phyloP scores from a whole-genome alignment of 257 asterid genomes.

The Plantago ovata region DNA sequence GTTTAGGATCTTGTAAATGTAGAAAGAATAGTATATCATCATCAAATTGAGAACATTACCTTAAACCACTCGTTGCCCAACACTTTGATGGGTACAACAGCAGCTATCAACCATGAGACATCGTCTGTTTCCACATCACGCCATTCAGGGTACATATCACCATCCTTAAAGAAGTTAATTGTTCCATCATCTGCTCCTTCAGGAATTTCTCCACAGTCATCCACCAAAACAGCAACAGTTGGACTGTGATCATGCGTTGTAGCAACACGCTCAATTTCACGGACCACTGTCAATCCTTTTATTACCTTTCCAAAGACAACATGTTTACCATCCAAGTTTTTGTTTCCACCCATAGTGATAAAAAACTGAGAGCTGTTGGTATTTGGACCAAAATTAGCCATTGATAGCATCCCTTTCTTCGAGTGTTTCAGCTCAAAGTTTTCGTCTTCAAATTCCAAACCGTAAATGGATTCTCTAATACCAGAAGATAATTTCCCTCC shows the following conservation, averaged over 20 bases:
- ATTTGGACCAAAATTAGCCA: conserved; percentile 83
- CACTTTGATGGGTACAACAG: conserved; percentile 58
- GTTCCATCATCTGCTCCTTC: conserved; percentile 84
- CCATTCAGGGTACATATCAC: conserved; percentile 86
- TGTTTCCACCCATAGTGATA: conserved; percentile 56
- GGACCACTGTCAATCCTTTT: conserved; percentile 67
- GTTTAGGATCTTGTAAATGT: background rate
- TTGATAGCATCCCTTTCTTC: conserved; percentile 76
- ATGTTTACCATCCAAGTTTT: conserved; percentile 68
- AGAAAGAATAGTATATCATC: no score
- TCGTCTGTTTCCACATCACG: conserved; percentile 47
- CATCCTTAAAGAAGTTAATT: conserved; percentile 64
- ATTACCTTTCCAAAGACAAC: conserved; percentile 76
- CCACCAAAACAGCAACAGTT: conserved; percentile 38
- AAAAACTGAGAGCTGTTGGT: conserved; percentile 76
- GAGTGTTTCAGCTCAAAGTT: conserved; percentile 73
- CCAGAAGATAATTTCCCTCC: conserved; percentile 91
- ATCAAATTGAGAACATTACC: conserved; percentile 33
- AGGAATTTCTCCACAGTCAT: conserved; percentile 70
- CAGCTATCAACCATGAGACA: conserved; percentile 51
- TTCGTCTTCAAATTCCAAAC: conserved; percentile 79
- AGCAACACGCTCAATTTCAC: conserved; percentile 51
- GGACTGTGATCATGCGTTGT: conserved; percentile 40
- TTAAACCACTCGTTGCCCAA: conserved; percentile 72
- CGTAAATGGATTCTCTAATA: conserved; percentile 88